A percentile compares a stretch with the other conserved stretches of the same genome.
Evolutionary conservation across 345 rosid genomes (phyloP).

Genomic region (Cardamine chenopodiifolia): DNA sequence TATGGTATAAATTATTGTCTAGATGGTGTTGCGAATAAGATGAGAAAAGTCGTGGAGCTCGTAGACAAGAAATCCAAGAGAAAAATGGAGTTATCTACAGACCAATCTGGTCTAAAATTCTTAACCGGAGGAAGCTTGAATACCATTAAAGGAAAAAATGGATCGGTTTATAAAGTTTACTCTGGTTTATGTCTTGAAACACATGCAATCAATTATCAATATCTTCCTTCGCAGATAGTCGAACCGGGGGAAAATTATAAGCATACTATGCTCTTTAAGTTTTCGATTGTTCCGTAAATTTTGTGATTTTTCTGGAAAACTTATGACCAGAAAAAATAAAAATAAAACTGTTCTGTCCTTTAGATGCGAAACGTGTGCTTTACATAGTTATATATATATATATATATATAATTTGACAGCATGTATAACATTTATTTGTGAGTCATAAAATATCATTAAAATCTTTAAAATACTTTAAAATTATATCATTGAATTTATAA

Average conservation of each 20-base stretch:
- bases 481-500: too few species aligned
- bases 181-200: slow-evolving; percentile 4
- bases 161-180: neutral
- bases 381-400: too few species aligned
- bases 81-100: neutral
- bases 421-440: too few species aligned
- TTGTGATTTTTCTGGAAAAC: neutral
- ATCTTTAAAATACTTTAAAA: too few species aligned
- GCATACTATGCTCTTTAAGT: slow-evolving; percentile 3
- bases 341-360: neutral
- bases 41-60: slow-evolving; percentile 7
- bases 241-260: neutral
- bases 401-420: too few species aligned
- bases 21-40: slow-evolving; percentile 1
- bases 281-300: neutral
- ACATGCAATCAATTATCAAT: slow-evolving; percentile 1
- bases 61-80: neutral
- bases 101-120: neutral
- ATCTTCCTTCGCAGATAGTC: neutral
- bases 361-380: neutral
- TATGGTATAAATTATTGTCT: slow-evolving; percentile 6
- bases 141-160: neutral
- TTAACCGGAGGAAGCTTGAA: neutral
- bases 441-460: too few species aligned
- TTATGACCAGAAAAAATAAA: neutral